Evolutionary conservation across 306 rosid genomes (phyloP), one percentile per base, ranked within the genome.

Genomic region (Malus orientalis): DNA sequence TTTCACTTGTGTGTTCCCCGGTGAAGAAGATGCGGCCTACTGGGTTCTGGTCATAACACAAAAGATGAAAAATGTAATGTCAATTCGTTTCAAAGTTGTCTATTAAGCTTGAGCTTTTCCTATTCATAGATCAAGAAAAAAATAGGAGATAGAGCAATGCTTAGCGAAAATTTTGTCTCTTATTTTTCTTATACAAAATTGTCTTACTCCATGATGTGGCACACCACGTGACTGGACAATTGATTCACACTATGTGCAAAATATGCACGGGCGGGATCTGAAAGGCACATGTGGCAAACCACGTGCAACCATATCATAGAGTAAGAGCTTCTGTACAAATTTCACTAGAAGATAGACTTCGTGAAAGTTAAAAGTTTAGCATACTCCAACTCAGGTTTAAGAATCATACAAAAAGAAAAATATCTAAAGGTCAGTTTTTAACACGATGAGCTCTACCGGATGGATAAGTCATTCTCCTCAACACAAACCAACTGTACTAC

Each of bases 1-100:
- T 89, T 81, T 90, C 97, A 65, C 97, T 92, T 0, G 98, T 92
- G 83, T 95, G 98, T 84, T 95, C 98, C 8, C 97, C 97, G 0
- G 90, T 90, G 75, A 95, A 95, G 86, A 85, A 92, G 77, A 95
- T 83, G 67, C 87, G 91, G 60, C 97, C 98, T 6, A 95, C 83
- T 0, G 97, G 97, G 13, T 91, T 88, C 98, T 92, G 89, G 87
- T 73, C 47, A 76, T 38, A 53, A 57, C 58, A 65, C 29, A 38
- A 67, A 16, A 36, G 27, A 59, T 33, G 36, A 32, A 57, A 38
- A 38, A 8, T 0, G 15, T 19, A 61, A 55, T 55, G 76, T 72
- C 66, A 67, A n/a, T 15, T 44, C 30, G 4, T 54, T 62, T 3
- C 42, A 23, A 19, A 1, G 25, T 29, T 45, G 4, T 14, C 53